A percentile compares a stretch with the other conserved stretches of the same genome.
Conservation (phyloP, 768 basidiomycete genomes). For the Leccinum boreale region DNA sequence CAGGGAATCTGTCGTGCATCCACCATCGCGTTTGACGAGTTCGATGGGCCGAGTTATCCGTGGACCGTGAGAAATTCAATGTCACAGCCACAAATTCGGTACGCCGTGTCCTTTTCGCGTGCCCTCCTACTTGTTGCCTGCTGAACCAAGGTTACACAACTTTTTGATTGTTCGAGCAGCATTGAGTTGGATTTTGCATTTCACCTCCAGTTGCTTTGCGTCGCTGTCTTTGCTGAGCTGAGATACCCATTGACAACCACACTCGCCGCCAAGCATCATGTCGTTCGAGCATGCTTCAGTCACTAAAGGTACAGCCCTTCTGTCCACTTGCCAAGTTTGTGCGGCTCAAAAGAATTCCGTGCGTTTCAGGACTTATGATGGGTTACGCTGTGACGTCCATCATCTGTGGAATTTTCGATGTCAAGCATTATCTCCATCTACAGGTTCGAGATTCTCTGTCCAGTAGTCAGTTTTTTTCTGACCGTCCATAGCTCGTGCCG, state of each 20-base stretch:
- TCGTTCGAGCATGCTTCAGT: constrained; percentile 84
- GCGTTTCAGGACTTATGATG: constrained; percentile 68
- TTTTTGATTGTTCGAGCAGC: neutral
- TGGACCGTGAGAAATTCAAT: neutral
- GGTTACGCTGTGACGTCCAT: constrained; percentile 69
- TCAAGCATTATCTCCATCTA: constrained; percentile 86
- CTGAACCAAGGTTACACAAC: neutral
- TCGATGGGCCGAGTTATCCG: no score
- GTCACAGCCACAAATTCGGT: constrained; percentile 11
- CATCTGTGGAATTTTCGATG: constrained; percentile 71
- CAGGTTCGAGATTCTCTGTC: constrained; percentile 47
- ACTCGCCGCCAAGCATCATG: constrained; percentile 38
- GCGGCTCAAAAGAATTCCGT: neutral
- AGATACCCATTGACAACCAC: neutral
- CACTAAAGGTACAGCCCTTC: constrained; percentile 61
- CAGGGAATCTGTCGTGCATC: neutral
- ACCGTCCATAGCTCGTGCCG: constrained; percentile 63
- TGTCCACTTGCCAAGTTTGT: neutral
- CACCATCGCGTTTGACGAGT: no score
- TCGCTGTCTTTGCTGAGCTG: neutral
- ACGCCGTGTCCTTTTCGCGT: neutral
- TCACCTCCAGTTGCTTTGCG: neutral
- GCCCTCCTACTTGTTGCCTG: neutral
- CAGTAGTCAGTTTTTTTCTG: neutral
- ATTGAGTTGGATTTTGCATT: neutral